Base-by-base conservation (phyloP, 805 yeast genomes). In the Candida vaughaniae region DNA sequence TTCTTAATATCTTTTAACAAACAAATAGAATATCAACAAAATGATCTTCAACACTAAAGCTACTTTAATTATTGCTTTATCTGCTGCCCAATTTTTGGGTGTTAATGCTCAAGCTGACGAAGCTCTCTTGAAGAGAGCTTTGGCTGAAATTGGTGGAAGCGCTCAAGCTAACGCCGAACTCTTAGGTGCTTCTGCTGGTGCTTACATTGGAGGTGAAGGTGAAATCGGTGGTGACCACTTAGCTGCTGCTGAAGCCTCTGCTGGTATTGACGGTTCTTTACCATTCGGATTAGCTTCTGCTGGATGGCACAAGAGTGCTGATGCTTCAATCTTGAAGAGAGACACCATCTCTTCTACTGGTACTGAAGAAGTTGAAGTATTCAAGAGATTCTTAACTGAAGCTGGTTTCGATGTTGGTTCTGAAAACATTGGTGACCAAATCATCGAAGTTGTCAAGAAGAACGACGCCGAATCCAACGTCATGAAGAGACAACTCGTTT, bases 51-150 rank as follows among this genome's bases (percentile, higher is more conserved):
- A 31, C 14, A 28, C 32, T 10, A 16, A 55, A 50, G 56, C 37
- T 52, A 20, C 49, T 53, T 33, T 42, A 36, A 33, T 53, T 33
- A 37, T 49, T 31, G 45, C 48, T 16, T 26, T 53, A 22, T 27
- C 53, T 28, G 43, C 51, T 31, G 54, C 55, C 16, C 36, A 46
- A 33, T 47, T 52, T 18, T 39, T 52, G 12, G 35, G 33, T 30
- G 31, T 26, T 35, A 20, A 32, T 47, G 34, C 40, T 47, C 19
- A 40, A 35, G 11, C 25, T n/a, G 25, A 34, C 10, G 38, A n/a
- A 7, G 30, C 30, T 22, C 9, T 38, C 15, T 38, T 39, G 11
- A 44, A 44, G 38, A 44, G 47, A 40, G 36, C 39, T 15, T 41
- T 41, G 27, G 29, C 26, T 20, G 41, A 33, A 11, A 39, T 34